A percentile compares a stretch with the other conserved stretches of the same genome.
Conservation (phyloP, 768 basidiomycete genomes). For the Asterophora lycoperdoides region DNA sequence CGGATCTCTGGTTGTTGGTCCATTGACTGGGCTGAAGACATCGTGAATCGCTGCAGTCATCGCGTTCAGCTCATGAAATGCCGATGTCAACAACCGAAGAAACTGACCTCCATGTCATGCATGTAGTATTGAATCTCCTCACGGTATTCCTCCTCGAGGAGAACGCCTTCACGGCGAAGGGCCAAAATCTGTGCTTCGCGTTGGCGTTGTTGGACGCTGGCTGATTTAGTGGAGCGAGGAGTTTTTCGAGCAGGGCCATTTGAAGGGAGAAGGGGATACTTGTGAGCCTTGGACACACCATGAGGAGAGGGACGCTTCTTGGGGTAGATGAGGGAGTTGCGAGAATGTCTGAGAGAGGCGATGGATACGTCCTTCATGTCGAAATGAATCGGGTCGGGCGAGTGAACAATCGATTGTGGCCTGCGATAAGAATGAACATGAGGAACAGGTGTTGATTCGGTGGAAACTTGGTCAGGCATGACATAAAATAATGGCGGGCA, state of each 20-base stretch:
- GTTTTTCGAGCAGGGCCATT: slow-evolving; percentile 53
- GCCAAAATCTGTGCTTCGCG: slow-evolving; percentile 67
- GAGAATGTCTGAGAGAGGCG: slow-evolving; percentile 54
- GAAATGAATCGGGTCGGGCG: slow-evolving; percentile 39
- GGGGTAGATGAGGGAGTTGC: slow-evolving; percentile 65
- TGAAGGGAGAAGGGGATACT: slow-evolving; percentile 49
- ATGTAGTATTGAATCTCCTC: slow-evolving; percentile 92
- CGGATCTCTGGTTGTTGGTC: slow-evolving; percentile 98
- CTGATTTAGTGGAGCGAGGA: slow-evolving; percentile 61
- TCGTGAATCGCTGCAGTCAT: slow-evolving; percentile 56
- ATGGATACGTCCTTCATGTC: slow-evolving; percentile 77
- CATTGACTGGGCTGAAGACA: slow-evolving; percentile 93
- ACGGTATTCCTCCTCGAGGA: slow-evolving; percentile 92
- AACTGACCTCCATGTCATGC: slow-evolving; percentile 96
- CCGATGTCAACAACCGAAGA: slow-evolving; percentile 1
- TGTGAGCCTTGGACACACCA: slow-evolving; percentile 68
- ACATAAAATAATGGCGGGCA: slow-evolving; percentile 16
- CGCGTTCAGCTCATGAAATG: slow-evolving; percentile 17
- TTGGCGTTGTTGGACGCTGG: slow-evolving; percentile 59
- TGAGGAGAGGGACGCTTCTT: slow-evolving; percentile 84
- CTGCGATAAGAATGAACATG: slow-evolving; percentile 27
- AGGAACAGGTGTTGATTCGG: slow-evolving; percentile 22
- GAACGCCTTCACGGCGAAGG: slow-evolving; percentile 65
- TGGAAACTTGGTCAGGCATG: slow-evolving; percentile 22
- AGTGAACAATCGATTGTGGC: slow-evolving; percentile 40